Base-by-base conservation (phyloP, 1,284 basidiomycete species). In the Trichosporon asahii region DNA sequence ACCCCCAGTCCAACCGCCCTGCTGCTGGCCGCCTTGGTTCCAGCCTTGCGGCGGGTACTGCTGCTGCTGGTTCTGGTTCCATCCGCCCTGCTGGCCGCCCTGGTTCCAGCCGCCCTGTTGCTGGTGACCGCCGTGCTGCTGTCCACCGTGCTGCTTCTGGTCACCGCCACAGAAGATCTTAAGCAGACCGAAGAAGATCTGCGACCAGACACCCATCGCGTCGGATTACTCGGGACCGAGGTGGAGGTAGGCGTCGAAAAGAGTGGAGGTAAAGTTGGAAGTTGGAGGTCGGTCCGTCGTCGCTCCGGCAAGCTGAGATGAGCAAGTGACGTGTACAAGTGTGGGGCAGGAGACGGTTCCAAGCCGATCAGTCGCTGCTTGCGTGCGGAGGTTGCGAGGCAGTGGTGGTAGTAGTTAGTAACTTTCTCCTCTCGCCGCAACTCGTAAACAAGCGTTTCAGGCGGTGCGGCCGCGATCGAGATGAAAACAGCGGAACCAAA, bases 111-210 rank as follows among this genome's bases (percentile, higher is more conserved):
- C 66, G 49, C 68, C 66, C 27, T 74, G 72, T 33, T 72, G 70
- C 25, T 72, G 68, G 11, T 76, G 73, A 9, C 70, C 68, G 8
- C 73, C 70, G 27, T 76, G 73, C 55, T 66, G 66, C 25, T 67
- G 55, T 53, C 70, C 67, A 9, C 66, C 69, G 40, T 78, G 72
- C 63, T 74, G 74, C 63, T 74, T 64, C 63, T 73, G 66, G 31
- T 70, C 67, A 27, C 71, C 68, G 21, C 68, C 70, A 68, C 75
- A 76, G 69, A 76, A 76, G 66, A 74, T 69, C 68, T 72, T 68
- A 33, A 79, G 66, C 11, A 79, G 68, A 18, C 57, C 57, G 27
- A 61, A 61, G 57, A 61, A 31, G 57, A 61, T 61, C 57, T 61
- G 57, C 57, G 57, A 61, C 7, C 31, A 31, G 3, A 61, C 12